Evolutionary conservation across 2,329 filamentous ascomycete genomes (phyloP).

Genomic region (Cytospora piceae): DNA sequence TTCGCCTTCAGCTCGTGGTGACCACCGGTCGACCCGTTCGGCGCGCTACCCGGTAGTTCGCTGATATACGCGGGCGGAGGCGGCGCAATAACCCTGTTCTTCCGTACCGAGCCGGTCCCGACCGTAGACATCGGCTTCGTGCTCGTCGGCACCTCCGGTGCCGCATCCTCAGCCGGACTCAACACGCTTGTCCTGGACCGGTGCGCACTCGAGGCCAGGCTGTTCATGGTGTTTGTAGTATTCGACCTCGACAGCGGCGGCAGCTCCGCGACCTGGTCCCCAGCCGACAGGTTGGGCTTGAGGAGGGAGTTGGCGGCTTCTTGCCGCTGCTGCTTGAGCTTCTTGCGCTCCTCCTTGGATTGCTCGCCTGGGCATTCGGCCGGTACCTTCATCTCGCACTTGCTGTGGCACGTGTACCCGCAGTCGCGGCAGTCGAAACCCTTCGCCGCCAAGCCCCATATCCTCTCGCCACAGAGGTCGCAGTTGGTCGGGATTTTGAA

Average conservation of each 20-base stretch:
- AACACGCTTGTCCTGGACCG: constrained; percentile 71
- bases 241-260: constrained; percentile 76
- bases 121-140: constrained; percentile 41
- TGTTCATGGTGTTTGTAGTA: constrained; percentile 90
- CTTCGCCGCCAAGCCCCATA: constrained; percentile 96
- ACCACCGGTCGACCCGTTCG: constrained; percentile 45
- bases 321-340: constrained; percentile 84
- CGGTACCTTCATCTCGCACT: constrained; percentile 98
- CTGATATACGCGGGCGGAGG: constrained; percentile 82
- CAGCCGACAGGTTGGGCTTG: constrained; percentile 48
- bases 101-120: constrained; percentile 47
- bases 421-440: constrained; percentile 96
- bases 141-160: constrained; percentile 46
- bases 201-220: constrained; percentile 80
- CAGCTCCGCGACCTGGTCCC: constrained; percentile 57
- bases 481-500: constrained; percentile 99
- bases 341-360: constrained; percentile 93
- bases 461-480: constrained; percentile 92
- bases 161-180: constrained; percentile 55
- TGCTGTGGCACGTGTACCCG: constrained; percentile 97
- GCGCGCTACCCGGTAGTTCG: constrained; percentile 59
- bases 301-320: constrained; percentile 69
- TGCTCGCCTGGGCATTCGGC: constrained; percentile 94
- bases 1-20: constrained; percentile 65
- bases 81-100: constrained; percentile 81